These are phyloP conservation scores for Cyclostephanos invisitatus DNA, from an alignment of 108 stramenopile genomes.

Conservation along the genomic window DNA sequence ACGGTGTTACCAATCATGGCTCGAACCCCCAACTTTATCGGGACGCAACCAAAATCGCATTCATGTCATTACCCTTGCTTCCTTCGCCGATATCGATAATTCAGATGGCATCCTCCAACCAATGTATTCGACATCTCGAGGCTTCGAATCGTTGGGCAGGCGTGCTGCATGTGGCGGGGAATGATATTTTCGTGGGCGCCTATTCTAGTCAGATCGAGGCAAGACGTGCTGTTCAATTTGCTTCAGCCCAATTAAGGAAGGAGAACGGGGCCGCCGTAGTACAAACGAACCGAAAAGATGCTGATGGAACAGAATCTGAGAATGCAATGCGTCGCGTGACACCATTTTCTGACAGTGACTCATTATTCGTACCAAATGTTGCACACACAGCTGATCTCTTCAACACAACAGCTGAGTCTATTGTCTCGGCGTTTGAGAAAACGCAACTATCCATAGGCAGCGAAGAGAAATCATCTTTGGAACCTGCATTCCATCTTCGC, in stretches of 20 bases:
- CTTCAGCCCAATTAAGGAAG: conserved; percentile 6
- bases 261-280: background rate
- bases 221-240: conserved; percentile 6
- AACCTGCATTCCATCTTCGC: background rate
- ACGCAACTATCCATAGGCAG: background rate
- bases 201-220: conserved; percentile 29
- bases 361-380: background rate
- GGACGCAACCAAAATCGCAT: background rate
- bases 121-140: conserved; percentile 15
- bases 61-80: conserved; percentile 9
- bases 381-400: conserved; percentile 19
- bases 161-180: conserved; percentile 16
- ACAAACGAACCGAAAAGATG: background rate
- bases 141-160: conserved; percentile 25
- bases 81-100: conserved; percentile 11
- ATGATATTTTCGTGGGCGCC: conserved; percentile 29
- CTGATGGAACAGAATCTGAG: background rate
- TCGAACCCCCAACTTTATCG: background rate
- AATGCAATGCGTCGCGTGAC: background rate
- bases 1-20: background rate
- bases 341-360: conserved; percentile 3
- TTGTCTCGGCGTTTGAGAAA: conserved; percentile 28
- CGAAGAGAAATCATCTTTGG: background rate
- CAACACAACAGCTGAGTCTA: conserved; percentile 16
- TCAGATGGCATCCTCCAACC: background rate